These are phyloP conservation scores for Neurospora hispaniola DNA, from an alignment of 495 filamentous ascomycete genomes.

Conservation along the genomic window DNA sequence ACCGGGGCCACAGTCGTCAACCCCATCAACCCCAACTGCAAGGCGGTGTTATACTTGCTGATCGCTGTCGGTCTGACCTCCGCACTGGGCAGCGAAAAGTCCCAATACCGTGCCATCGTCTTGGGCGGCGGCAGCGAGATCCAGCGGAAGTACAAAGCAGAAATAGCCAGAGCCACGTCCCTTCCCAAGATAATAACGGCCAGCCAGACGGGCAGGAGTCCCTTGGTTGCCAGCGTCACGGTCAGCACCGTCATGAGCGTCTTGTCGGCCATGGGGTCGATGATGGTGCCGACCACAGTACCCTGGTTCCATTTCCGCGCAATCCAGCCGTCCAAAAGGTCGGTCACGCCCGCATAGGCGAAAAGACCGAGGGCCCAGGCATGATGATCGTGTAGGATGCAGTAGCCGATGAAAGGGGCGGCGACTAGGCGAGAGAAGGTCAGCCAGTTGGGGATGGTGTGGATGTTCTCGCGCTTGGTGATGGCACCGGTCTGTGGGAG, in stretches of 20 bases:
- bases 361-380: constrained; percentile 71
- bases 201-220: constrained; percentile 75
- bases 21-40: constrained; percentile 72
- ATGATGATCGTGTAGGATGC: constrained; percentile 75
- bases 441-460: constrained; percentile 85
- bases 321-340: constrained; percentile 86
- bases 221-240: constrained; percentile 70
- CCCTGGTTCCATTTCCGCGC: constrained; percentile 76
- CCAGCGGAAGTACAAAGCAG: constrained; percentile 91
- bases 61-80: constrained; percentile 88
- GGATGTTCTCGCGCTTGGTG: constrained; percentile 77
- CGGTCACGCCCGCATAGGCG: constrained; percentile 82
- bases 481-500: constrained; percentile 22
- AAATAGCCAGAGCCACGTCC: constrained; percentile 74
- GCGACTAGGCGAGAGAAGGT: constrained; percentile 79
- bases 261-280: constrained; percentile 97
- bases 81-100: constrained; percentile 84
- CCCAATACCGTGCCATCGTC: constrained; percentile 91
- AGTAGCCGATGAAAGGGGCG: constrained; percentile 80
- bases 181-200: constrained; percentile 82
- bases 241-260: constrained; percentile 87
- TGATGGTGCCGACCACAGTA: constrained; percentile 92
- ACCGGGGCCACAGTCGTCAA: constrained; percentile 65
- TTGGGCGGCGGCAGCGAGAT: constrained; percentile 88
- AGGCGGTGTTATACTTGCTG: constrained; percentile 78